phyloP scores from a whole-genome alignment of 352 stramenopile species.

The Phytopythium mirpurense region DNA sequence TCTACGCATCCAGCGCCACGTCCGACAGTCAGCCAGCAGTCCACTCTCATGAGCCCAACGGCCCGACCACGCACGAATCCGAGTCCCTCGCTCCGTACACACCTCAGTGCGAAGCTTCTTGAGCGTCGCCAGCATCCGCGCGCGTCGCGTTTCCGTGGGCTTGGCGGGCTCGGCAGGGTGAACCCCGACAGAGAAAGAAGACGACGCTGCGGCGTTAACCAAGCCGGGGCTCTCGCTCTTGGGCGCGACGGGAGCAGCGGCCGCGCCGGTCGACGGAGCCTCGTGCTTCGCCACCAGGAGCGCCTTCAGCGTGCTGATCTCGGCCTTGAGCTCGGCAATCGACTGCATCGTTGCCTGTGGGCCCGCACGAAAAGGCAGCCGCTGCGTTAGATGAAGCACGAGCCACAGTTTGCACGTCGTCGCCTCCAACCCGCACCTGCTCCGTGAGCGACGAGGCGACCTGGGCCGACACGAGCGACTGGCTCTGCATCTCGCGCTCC shows the following conservation, averaged over 20 bases:
- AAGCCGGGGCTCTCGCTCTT: slow-evolving; percentile 3
- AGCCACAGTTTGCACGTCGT: no score
- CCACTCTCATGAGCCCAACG: not conserved
- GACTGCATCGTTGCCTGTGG: slow-evolving; percentile 46
- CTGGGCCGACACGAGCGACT: slow-evolving; percentile 32
- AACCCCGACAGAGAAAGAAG: not conserved
- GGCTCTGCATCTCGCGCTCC: slow-evolving; percentile 44
- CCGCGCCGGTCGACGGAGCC: not conserved
- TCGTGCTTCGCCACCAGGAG: slow-evolving; percentile 36
- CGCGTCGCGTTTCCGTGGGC: slow-evolving; percentile 18
- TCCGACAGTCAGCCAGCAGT: no score
- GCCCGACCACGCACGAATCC: no score
- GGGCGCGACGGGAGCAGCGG: not conserved
- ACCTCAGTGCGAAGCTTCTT: slow-evolving; percentile 54
- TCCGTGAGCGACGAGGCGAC: slow-evolving; percentile 44
- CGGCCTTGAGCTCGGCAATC: slow-evolving; percentile 62
- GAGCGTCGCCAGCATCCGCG: slow-evolving; percentile 39
- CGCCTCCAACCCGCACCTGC: no score
- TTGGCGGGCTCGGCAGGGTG: slow-evolving; percentile 11
- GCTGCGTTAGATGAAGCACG: no score
- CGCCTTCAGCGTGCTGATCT: slow-evolving; percentile 62
- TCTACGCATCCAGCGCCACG: slow-evolving; percentile 23
- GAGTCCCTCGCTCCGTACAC: no score
- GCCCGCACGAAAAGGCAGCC: no score
- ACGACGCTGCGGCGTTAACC: not conserved